phyloP scores from a whole-genome alignment of 1,139 yeast genomes.

The Pneumocystis carinii region DNA sequence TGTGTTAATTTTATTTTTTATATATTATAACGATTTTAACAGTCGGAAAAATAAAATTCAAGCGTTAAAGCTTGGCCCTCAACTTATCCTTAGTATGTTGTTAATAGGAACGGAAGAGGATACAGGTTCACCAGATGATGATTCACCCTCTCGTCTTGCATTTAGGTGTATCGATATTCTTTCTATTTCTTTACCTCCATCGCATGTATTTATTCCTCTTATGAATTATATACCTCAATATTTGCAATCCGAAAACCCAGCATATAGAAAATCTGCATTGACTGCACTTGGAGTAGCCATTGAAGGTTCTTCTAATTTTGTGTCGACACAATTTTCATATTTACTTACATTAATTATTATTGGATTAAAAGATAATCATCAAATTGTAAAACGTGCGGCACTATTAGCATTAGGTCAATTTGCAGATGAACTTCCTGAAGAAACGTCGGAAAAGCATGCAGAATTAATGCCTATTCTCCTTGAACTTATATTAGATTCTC shows the following conservation, averaged over 20 bases:
- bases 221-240: conserved; percentile 51
- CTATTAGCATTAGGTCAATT: conserved; percentile 64
- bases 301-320: conserved; percentile 87
- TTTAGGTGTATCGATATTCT: conserved; percentile 66
- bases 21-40: conserved; percentile 17
- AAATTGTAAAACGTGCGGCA: conserved; percentile 73
- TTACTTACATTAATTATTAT: conserved; percentile 56
- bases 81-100: conserved; percentile 57
- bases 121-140: conserved; percentile 86
- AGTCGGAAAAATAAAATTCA: conserved; percentile 24
- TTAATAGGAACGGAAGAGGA: conserved; percentile 75
- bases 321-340: conserved; percentile 58
- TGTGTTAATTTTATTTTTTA: conserved; percentile 26
- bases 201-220: conserved; percentile 74
- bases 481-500: conserved; percentile 74
- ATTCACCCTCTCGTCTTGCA: conserved; percentile 62
- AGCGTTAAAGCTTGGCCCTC: conserved; percentile 63
- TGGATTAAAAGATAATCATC: conserved; percentile 68
- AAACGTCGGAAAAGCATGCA: conserved; percentile 67
- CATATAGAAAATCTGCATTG: conserved; percentile 78
- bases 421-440: conserved; percentile 70
- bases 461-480: conserved; percentile 74
- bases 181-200: conserved; percentile 76
- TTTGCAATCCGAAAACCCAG: conserved; percentile 49
- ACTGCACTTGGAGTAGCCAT: conserved; percentile 71